These are phyloP conservation scores for Pouteria glomerata DNA, from an alignment of 148 eudicot species.

Conservation along the genomic window DNA sequence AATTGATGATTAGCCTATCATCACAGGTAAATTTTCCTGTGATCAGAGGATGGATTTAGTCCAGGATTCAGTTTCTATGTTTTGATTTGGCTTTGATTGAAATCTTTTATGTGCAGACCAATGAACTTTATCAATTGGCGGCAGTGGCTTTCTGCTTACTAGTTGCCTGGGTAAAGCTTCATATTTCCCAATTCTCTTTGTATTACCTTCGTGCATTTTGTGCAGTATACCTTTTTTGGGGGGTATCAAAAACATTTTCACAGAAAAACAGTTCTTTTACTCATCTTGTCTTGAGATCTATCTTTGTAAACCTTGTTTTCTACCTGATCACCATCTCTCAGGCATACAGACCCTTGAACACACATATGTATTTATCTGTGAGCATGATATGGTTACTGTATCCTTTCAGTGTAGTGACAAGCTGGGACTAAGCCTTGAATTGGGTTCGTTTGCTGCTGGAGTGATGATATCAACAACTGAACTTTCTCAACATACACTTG, in stretches of 20 bases:
- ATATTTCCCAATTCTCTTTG: slow-evolving; percentile 15
- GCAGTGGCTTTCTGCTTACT: slow-evolving; percentile 95
- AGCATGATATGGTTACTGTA: slow-evolving; percentile 17
- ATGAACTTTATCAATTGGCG: slow-evolving; percentile 96
- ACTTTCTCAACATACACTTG: slow-evolving; percentile 95
- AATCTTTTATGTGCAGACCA: slow-evolving; percentile 64
- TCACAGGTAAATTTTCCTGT: slow-evolving; percentile 50
- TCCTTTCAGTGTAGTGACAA: slow-evolving; percentile 91
- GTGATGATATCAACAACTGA: slow-evolving; percentile 99
- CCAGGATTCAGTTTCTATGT: not conserved
- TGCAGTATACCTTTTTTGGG: not conserved
- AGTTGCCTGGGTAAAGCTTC: slow-evolving; percentile 87
- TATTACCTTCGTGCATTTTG: not conserved
- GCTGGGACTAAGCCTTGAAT: slow-evolving; percentile 90
- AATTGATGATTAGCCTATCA: slow-evolving; percentile 86
- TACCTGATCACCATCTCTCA: slow-evolving; percentile 1
- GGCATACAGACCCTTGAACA: not conserved
- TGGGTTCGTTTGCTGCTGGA: slow-evolving; percentile 99
- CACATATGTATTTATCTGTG: not conserved
- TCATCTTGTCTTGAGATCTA: not conserved
- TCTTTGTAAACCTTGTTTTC: not conserved
- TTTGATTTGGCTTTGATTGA: not conserved
- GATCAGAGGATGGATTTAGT: not conserved
- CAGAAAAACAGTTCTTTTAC: not conserved
- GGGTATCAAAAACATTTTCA: not conserved